Percentiles rank a stretch among this genome's conserved stretches.
These are phyloP conservation scores for Kitagawia praeruptora DNA, from an alignment of 129 eudicot genomes.

Conservation along the genomic window DNA sequence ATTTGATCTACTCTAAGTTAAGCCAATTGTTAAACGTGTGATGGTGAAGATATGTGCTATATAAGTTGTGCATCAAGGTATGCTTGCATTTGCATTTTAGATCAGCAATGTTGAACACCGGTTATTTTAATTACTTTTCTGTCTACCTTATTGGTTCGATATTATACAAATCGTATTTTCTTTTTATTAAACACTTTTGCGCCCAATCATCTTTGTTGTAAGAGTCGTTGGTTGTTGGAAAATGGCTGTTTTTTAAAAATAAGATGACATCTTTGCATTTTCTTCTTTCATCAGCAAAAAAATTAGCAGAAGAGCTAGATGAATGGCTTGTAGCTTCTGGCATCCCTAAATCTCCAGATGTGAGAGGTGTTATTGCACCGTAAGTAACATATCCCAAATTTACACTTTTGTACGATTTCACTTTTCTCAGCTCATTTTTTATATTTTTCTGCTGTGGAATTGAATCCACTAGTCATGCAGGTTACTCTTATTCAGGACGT, in stretches of 20 bases:
- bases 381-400: conserved; percentile 26
- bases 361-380: conserved; percentile 99
- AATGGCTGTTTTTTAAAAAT: not conserved
- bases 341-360: conserved; percentile 71
- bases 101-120: not conserved
- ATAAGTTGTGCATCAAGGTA: not conserved
- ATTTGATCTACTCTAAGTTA: not conserved
- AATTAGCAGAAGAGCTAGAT: conserved; percentile 71
- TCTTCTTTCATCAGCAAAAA: conserved; percentile 42
- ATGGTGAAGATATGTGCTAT: not conserved
- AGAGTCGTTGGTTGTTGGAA: not conserved
- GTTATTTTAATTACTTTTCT: not conserved
- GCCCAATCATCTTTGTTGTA: not conserved
- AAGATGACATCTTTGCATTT: not conserved
- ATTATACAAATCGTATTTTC: not conserved
- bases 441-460: conserved; percentile 15
- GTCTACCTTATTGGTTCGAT: not conserved
- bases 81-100: not conserved
- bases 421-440: not conserved
- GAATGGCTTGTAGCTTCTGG: conserved; percentile 78
- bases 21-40: not conserved
- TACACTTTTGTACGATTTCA: not conserved
- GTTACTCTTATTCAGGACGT: conserved; percentile 96
- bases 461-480: conserved; percentile 79
- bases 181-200: not conserved